Evolutionary conservation across 257 asterid species (phyloP), one percentile per base, ranked within the genome.

Genomic region (Plantago major): DNA sequence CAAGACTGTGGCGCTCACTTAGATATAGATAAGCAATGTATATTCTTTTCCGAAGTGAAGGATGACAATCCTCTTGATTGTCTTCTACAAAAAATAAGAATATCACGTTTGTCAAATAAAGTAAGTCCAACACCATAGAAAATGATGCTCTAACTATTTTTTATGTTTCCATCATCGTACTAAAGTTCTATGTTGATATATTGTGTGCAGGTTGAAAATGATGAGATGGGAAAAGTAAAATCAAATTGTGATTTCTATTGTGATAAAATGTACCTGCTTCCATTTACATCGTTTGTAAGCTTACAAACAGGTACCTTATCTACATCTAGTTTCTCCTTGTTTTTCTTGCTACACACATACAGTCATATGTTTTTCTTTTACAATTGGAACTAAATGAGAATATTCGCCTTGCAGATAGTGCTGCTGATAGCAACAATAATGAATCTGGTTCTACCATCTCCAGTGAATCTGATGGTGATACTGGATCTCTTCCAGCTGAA

Each of bases 11-110:
- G 62, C 13, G 0, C 73, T 12, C 78, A 33, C 6, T 33, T 33
- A 33, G 8, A 84, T 28, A 78, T 79, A 6, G 84, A 79, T 19
- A 40, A 64, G 0, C 81, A 70, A 67, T 70, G 85, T 1, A 65
- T 91, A 3, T 91, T 91, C 74, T 72, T 81, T 15, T 90, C 98
- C 16, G 94, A 88, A 59, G 49, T 85, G 11, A 82, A 62, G 76
- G 87, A 90, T 65, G 94, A 80, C 16, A 90, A 88, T 40, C 87
- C 83, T 28, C 74, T 90, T 6, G 79, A 81, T 19, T 82, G 92
- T 62, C 86, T 90, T 11, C 72, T 88, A 6, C 74, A 63, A 48
- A 74, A 69, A 57, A 72, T 86, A 1, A 66, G 38, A 12, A 75
- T 90, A 43, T 65, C 55, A 12, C 62, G 58, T 28, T 19, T 85